phyloP scores from a whole-genome alignment of 73 alveolate genomes.

The Tetrahymena elliotti region DNA sequence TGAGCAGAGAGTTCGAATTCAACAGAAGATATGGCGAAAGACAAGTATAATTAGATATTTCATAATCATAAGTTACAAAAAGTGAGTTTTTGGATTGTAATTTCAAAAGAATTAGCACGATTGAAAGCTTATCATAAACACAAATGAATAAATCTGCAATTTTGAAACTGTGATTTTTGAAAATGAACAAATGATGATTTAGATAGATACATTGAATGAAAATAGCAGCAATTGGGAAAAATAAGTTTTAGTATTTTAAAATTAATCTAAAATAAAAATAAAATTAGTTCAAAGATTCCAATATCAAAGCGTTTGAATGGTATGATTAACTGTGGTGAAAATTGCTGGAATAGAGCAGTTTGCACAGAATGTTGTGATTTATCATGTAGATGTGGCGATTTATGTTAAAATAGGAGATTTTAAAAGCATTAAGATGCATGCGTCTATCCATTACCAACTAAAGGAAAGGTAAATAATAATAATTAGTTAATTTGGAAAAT shows the following conservation, averaged over 20 bases:
- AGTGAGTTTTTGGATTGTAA: not conserved
- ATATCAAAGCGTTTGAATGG: conserved; percentile 1
- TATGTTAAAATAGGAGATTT: conserved; percentile 87
- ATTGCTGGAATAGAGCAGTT: conserved; percentile 82
- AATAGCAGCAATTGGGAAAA: not conserved
- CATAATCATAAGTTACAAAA: not conserved
- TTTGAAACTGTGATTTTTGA: not conserved
- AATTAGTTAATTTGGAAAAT: not conserved
- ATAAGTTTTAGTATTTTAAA: not conserved
- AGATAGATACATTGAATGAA: not conserved
- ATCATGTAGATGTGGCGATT: conserved; percentile 76
- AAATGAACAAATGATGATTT: not conserved
- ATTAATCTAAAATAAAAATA: conserved; percentile 3
- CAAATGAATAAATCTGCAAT: not conserved
- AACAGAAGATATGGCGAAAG: not conserved
- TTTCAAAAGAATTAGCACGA: not conserved
- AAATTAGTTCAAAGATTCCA: conserved; percentile 13
- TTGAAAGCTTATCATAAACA: not conserved
- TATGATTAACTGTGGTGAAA: conserved; percentile 75
- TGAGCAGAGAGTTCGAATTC: not conserved
- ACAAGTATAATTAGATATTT: not conserved
- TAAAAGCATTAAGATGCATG: conserved; percentile 89
- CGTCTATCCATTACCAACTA: conserved; percentile 89
- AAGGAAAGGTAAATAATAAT: conserved; percentile 46
- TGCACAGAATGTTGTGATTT: conserved; percentile 83